A percentile compares a stretch with the other conserved stretches of the same genome.
phyloP scores from a whole-genome alignment of 257 asterid species.

The Solanum rostratum region DNA sequence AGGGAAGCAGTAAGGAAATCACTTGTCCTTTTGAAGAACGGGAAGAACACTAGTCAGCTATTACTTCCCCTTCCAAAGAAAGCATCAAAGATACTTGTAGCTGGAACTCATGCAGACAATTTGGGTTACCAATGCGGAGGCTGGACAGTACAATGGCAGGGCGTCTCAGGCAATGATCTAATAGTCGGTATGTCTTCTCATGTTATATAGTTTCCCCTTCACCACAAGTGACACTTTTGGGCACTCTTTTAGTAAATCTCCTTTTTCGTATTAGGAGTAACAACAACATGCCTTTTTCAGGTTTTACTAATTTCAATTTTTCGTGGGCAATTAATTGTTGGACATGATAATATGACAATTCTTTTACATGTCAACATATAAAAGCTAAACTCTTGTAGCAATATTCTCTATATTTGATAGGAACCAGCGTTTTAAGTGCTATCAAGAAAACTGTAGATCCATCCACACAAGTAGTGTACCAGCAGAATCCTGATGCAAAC shows the following conservation, averaged over 20 bases:
- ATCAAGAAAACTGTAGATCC: too few relatives aligned
- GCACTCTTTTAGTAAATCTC: too few relatives aligned
- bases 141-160: constrained; percentile 32
- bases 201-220: neutral
- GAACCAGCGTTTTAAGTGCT: constrained; percentile 7
- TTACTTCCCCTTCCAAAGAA: constrained; percentile 29
- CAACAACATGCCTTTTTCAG: too few relatives aligned
- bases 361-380: neutral
- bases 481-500: too few relatives aligned
- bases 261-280: too few relatives aligned
- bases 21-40: constrained; percentile 26
- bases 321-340: too few relatives aligned
- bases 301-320: too few relatives aligned
- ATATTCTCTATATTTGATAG: neutral
- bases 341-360: neutral
- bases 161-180: constrained; percentile 9
- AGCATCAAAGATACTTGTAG: constrained; percentile 14
- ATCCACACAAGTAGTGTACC: too few relatives aligned
- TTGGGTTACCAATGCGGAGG: constrained; percentile 32
- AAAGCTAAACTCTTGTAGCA: neutral
- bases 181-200: neutral
- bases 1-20: constrained; percentile 39
- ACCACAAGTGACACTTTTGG: too few relatives aligned
- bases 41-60: constrained; percentile 10
- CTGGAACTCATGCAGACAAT: constrained; percentile 30